Evolutionary conservation across 106 monocot species (phyloP), one percentile per base, ranked within the genome.

Genomic region (Platanthera guangdongensis): DNA sequence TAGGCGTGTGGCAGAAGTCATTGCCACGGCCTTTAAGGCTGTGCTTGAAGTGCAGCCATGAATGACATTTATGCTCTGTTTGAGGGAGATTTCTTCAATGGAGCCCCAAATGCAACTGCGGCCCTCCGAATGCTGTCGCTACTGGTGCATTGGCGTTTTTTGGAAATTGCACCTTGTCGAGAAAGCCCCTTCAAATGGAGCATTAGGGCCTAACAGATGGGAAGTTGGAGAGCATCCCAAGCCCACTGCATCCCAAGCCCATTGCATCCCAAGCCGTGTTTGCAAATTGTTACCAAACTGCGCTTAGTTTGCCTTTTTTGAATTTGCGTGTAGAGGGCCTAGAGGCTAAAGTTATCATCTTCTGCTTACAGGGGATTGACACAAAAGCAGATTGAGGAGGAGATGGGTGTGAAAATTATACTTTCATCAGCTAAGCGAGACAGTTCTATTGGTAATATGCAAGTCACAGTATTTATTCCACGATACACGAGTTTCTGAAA

Each of bases 311-410:
- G 28, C 32, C 3, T 32, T 65, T 65, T 8, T 7, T 28, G 30
- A 67, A 77, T 68, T 32, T 64, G 22, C 52, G 21, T 71, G 39
- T 5, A 67, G 22, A 49, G 30, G 70, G 21, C 63, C 21, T 5
- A 67, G 22, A 49, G 30, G 70, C n/a, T 50, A 73, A 68, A 48
- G 19, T 53, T 74, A 14, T 16, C 5, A 39, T 39, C 14, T 53
- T 13, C 64, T 74, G 13, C 28, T 83, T 82, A 48, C 75, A 93
- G 93, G 60, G 93, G 84, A 49, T 82, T 78, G 52, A 86, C 81
- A 71, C 86, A 86, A 39, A 84, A 79, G 48, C 88, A 83, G 77
- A 90, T 93, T 59, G 90, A 93, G 75, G 84, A 19, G 74, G 88
- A 90, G 47, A 75, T 65, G 6, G 86, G 84, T 76, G 90, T 88